phyloP scores from a whole-genome alignment of 345 rosid species.

The Corchorus capsularis region DNA sequence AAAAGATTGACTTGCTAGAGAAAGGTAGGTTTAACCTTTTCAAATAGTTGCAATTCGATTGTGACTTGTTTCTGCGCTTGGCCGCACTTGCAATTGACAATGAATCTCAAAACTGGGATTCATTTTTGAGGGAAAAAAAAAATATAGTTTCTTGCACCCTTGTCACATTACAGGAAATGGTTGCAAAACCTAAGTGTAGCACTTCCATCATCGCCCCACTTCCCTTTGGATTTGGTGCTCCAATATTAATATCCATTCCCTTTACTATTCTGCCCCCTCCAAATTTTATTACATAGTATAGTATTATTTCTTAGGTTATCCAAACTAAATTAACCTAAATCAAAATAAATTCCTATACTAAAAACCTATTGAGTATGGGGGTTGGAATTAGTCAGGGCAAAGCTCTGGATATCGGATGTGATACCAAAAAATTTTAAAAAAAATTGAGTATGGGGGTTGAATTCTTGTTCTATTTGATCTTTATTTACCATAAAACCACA shows the following conservation, averaged over 20 bases:
- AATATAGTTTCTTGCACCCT: neutral
- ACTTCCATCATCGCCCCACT: neutral
- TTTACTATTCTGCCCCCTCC: neutral
- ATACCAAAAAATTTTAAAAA: too few species aligned
- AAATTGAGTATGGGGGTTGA: too few species aligned
- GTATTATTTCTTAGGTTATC: neutral
- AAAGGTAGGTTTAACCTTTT: slow-evolving; percentile 15
- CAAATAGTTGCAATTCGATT: slow-evolving; percentile 13
- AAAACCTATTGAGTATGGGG: too few species aligned
- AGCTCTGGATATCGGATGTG: too few species aligned
- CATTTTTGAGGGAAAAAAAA: neutral
- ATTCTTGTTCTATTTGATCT: too few species aligned
- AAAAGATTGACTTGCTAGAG: neutral
- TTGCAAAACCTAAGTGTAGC: neutral
- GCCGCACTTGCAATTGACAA: slow-evolving; percentile 18
- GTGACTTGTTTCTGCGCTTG: neutral
- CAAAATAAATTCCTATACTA: too few species aligned
- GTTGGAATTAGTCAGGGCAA: too few species aligned
- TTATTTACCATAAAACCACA: too few species aligned
- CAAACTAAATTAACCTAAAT: too few species aligned
- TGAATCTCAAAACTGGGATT: neutral
- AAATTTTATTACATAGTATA: too few species aligned
- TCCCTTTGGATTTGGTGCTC: slow-evolving; percentile 7
- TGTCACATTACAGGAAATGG: slow-evolving; percentile 8
- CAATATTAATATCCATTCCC: neutral